A percentile compares a stretch with the other conserved stretches of the same genome.
phyloP scores from a whole-genome alignment of 169 alveolate genomes.

The Sarcocystis neurona region DNA sequence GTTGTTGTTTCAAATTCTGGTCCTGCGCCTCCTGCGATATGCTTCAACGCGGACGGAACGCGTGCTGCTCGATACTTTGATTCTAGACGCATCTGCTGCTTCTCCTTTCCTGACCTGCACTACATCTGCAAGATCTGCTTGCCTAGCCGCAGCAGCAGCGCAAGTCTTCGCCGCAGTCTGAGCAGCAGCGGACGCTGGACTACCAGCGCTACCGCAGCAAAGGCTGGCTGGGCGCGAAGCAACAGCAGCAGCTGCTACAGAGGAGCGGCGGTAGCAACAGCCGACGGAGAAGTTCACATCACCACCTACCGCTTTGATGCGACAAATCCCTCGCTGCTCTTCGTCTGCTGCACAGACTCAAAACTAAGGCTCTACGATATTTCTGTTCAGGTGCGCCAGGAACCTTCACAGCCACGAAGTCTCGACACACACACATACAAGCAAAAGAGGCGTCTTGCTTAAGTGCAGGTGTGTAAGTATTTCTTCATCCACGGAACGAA shows the following conservation, averaged over 20 bases:
- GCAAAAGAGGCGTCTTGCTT: too few relatives aligned
- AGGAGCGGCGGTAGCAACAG: not conserved
- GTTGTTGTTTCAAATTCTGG: too few relatives aligned
- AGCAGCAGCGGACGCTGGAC: not conserved
- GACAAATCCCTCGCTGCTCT: slow-evolving; percentile 19
- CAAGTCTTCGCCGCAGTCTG: too few relatives aligned
- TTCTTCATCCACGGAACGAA: too few relatives aligned
- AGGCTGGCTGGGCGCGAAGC: not conserved
- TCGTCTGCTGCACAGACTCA: slow-evolving; percentile 58
- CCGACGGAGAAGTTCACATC: not conserved
- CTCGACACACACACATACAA: too few relatives aligned
- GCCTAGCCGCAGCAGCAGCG: not conserved
- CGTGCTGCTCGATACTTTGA: slow-evolving; percentile 17
- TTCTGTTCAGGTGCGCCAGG: slow-evolving; percentile 20
- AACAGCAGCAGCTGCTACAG: too few relatives aligned
- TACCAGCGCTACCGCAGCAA: not conserved
- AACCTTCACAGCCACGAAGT: too few relatives aligned
- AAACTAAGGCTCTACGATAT: slow-evolving; percentile 48
- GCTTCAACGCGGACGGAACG: slow-evolving; percentile 8
- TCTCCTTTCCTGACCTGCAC: not conserved
- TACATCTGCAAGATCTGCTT: slow-evolving; percentile 12
- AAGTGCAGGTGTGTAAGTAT: too few relatives aligned
- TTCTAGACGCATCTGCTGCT: slow-evolving; percentile 17
- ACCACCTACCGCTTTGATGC: slow-evolving; percentile 50
- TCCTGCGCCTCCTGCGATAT: slow-evolving; percentile 11